These are phyloP conservation scores for Periconia macrospinosa DNA, from an alignment of 2,329 filamentous ascomycete genomes.

Conservation along the genomic window DNA sequence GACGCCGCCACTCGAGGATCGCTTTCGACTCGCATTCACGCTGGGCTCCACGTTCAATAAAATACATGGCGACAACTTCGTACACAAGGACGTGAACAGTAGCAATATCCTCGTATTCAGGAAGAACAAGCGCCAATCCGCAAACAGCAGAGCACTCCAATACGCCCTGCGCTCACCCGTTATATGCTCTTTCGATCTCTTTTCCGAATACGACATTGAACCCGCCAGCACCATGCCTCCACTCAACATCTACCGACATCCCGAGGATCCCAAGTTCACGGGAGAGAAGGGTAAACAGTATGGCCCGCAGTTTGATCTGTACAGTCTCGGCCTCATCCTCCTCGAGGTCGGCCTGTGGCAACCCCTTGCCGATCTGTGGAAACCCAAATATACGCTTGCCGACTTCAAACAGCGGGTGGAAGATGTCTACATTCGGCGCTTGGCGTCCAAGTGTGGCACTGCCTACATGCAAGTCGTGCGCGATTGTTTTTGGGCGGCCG, in stretches of 20 bases:
- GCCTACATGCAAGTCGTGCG: conserved; percentile 76
- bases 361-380: conserved; percentile 61
- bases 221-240: conserved; percentile 41
- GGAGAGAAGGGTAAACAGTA: conserved; percentile 29
- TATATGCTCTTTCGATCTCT: conserved; percentile 74
- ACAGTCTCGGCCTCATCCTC: conserved; percentile 72
- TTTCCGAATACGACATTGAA: conserved; percentile 60
- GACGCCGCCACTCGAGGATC: conserved; percentile 66
- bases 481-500: conserved; percentile 70
- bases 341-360: conserved; percentile 78
- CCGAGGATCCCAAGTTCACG: conserved; percentile 52
- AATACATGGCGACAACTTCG: conserved; percentile 69
- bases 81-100: conserved; percentile 70
- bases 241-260: conserved; percentile 69
- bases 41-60: conserved; percentile 73
- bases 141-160: conserved; percentile 44
- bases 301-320: conserved; percentile 61
- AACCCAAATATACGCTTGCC: conserved; percentile 61
- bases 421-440: conserved; percentile 64
- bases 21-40: conserved; percentile 74
- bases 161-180: conserved; percentile 68
- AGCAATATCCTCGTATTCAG: conserved; percentile 68
- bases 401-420: conserved; percentile 68
- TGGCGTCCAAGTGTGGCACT: conserved; percentile 70
- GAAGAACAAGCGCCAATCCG: conserved; percentile 49